Evolutionary conservation across 2,329 filamentous ascomycete species (phyloP).

Genomic region (Amesomyces nigricolor): DNA sequence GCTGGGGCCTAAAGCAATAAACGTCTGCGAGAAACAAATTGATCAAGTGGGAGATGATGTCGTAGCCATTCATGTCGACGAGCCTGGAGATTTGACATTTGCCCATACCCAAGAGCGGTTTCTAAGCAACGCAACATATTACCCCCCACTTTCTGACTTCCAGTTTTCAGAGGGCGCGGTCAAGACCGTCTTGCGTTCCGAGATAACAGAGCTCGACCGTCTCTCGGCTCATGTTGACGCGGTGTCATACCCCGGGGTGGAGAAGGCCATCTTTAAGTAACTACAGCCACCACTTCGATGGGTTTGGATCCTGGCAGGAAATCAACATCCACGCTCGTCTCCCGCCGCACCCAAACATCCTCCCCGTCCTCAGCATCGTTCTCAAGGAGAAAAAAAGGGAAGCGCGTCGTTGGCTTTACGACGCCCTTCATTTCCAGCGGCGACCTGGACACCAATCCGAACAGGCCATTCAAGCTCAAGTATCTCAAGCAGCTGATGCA

Average conservation of each 20-base stretch:
- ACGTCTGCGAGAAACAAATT: background rate
- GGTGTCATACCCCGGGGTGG: constrained; percentile 2
- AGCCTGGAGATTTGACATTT: background rate
- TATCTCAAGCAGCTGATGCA: constrained; percentile 34
- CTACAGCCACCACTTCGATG: background rate
- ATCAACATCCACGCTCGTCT: constrained; percentile 31
- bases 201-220: constrained; percentile 18
- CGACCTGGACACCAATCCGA: constrained; percentile 27
- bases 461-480: constrained; percentile 31
- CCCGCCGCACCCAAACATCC: constrained; percentile 32
- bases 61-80: background rate
- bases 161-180: background rate
- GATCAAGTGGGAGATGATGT: background rate
- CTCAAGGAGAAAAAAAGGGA: constrained; percentile 22
- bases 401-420: constrained; percentile 25
- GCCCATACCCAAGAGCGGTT: background rate
- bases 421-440: constrained; percentile 32
- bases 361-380: constrained; percentile 32
- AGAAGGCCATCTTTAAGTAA: background rate
- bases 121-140: background rate
- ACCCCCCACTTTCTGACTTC: background rate
- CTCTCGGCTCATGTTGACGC: constrained; percentile 14
- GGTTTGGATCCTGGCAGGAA: constrained; percentile 26
- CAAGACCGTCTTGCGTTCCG: constrained; percentile 7
- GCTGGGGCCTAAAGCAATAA: background rate